These are phyloP conservation scores for Elsinoe necatrix DNA, from an alignment of 2,329 filamentous ascomycete genomes.

Conservation along the genomic window DNA sequence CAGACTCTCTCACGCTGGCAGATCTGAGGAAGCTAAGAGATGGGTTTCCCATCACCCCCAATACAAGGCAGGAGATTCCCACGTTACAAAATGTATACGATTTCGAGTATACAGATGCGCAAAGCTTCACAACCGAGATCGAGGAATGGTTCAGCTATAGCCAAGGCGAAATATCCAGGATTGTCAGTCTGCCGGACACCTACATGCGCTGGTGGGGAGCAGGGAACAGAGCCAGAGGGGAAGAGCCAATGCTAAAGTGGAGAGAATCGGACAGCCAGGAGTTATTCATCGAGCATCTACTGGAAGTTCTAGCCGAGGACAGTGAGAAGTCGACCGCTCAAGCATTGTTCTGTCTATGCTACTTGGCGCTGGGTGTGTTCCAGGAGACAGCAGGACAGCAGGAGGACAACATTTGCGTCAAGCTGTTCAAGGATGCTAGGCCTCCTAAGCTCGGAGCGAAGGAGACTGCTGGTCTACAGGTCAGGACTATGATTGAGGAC, in stretches of 20 bases:
- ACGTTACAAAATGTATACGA: conserved; percentile 53
- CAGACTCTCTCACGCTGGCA: conserved; percentile 40
- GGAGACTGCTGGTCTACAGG: conserved; percentile 33
- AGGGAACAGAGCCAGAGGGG: conserved; percentile 28
- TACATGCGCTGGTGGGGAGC: conserved; percentile 67
- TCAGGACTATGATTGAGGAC: conserved; percentile 39
- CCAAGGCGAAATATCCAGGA: conserved; percentile 71
- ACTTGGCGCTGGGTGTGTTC: conserved; percentile 42
- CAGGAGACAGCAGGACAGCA: conserved; percentile 39
- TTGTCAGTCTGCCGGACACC: conserved; percentile 64
- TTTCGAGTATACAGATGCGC: conserved; percentile 53
- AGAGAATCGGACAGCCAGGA: conserved; percentile 52
- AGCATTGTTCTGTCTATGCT: conserved; percentile 38
- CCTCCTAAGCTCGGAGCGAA: conserved; percentile 28
- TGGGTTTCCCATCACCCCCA: conserved; percentile 31
- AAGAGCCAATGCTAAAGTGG: conserved; percentile 52
- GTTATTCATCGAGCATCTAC: conserved; percentile 47
- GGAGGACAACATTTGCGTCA: conserved; percentile 13
- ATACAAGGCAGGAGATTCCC: conserved; percentile 28
- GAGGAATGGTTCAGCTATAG: conserved; percentile 98
- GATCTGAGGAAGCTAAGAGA: conserved; percentile 39
- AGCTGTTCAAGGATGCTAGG: conserved; percentile 19
- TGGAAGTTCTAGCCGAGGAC: conserved; percentile 29
- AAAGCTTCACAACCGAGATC: conserved; percentile 70
- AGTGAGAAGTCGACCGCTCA: conserved; percentile 28